Evolutionary conservation across 2,329 filamentous ascomycete genomes (phyloP), one percentile per base, ranked within the genome.

Genomic region (Colletotrichum zoysiae): DNA sequence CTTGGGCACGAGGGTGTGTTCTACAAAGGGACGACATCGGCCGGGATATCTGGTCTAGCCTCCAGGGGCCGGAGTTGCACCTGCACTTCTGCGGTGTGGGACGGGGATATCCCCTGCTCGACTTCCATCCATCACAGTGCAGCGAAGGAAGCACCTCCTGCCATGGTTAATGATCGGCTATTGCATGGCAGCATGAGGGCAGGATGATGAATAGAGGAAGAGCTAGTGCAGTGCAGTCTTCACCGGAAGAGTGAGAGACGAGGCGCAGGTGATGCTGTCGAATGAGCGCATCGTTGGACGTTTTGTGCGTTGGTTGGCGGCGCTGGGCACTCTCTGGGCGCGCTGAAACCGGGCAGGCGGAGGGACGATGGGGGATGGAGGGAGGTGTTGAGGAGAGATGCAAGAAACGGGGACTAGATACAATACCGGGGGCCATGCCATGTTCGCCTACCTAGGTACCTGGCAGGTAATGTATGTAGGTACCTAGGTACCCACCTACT

Each of bases 321-420:
- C 33, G 40, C 59, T 69, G 55, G 65, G 60, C 48, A 35, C 23
- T 64, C 38, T 71, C 69, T 69, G 40, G 65, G 69, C 69, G 53
- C 30, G 44, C n/a, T 59, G 55, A 60, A 64, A 69, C 66, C 63
- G 33, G 40, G 48, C 66, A 59, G 50, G 50, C 14, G 23, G 11
- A 33, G 26, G n/a, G 33, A 46, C 57, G 14, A 2, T n/a, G 20
- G 26, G 33, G 57, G 42, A n/a, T n/a, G n/a, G n/a, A 50, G 35
- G 42, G 44, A 51, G n/a, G 33, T 23, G 42, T 16, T 40, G 33
- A 38, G 55, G 55, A 57, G 44, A 53, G 26, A 35, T 62, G 44
- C 55, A 23, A 57, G 38, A 38, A 71, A 26, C 9, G 50, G 51
- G 53, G 64, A 62, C 35, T 46, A 30, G 30, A 5, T 30, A 40